A percentile compares a stretch with the other conserved stretches of the same genome.
These are phyloP conservation scores for Polyporus tsugae DNA, from an alignment of 1,284 basidiomycete species.

Conservation along the genomic window DNA sequence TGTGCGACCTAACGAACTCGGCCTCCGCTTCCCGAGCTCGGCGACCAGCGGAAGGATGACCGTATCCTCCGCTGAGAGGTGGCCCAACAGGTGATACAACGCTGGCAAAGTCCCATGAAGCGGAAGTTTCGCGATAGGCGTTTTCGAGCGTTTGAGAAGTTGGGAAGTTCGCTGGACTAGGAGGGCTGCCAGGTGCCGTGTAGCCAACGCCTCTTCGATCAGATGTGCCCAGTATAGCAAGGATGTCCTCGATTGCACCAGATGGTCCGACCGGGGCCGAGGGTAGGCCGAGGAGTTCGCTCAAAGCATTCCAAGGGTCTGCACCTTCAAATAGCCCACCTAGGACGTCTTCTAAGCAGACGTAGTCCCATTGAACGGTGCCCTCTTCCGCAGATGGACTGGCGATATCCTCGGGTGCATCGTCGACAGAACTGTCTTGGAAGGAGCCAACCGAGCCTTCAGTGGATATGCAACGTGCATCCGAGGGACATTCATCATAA, in stretches of 20 bases:
- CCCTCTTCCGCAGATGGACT: neutral
- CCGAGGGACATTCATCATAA: neutral
- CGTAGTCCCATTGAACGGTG: slow-evolving; percentile 2
- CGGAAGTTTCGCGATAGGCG: neutral
- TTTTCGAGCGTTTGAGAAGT: neutral
- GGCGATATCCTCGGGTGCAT: neutral
- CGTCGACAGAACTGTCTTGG: neutral
- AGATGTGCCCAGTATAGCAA: slow-evolving; percentile 1
- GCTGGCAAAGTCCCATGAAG: neutral
- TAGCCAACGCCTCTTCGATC: slow-evolving; percentile 23
- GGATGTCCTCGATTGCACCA: neutral
- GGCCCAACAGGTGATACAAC: neutral
- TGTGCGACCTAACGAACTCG: neutral
- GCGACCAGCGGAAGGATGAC: neutral
- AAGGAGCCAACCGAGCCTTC: neutral
- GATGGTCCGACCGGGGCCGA: neutral
- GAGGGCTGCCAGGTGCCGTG: neutral
- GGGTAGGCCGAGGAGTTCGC: slow-evolving; percentile 30
- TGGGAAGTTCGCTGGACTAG: neutral
- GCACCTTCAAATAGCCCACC: slow-evolving; percentile 38
- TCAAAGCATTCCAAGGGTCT: slow-evolving; percentile 37
- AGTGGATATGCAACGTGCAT: neutral
- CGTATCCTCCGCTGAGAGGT: neutral
- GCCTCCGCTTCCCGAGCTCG: neutral
- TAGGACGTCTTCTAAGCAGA: slow-evolving; percentile 30